Conservation (phyloP, 495 filamentous ascomycete genomes). For the Hypoxylon lienhwacheense region DNA sequence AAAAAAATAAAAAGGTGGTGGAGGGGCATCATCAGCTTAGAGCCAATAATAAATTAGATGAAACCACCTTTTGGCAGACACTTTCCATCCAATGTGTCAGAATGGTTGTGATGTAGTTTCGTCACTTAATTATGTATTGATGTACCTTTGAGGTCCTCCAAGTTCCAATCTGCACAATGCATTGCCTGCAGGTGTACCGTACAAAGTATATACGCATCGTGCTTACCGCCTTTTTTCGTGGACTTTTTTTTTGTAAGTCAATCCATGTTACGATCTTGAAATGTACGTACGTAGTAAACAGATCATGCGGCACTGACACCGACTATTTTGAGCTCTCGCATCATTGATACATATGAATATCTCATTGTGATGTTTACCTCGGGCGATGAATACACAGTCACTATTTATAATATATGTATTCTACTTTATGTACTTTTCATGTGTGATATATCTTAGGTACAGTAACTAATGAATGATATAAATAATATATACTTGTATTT, state of each 20-base stretch:
- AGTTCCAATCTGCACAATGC: conserved; percentile 40
- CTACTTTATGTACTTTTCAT: not conserved
- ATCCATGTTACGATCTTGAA: conserved; percentile 25
- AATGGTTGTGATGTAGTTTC: not conserved
- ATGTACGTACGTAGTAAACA: too few relatives aligned
- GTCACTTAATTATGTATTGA: conserved; percentile 19
- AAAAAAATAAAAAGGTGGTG: not conserved
- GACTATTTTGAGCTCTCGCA: too few relatives aligned
- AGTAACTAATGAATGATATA: not conserved
- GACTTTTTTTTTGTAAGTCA: conserved; percentile 2
- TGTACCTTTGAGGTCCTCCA: conserved; percentile 25
- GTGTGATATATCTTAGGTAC: too few relatives aligned
- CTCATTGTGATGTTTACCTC: conserved; percentile 7
- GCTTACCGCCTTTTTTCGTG: conserved; percentile 42
- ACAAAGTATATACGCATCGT: conserved; percentile 7
- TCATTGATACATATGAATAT: not conserved
- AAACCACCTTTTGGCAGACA: not conserved
- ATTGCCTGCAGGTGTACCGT: conserved; percentile 28
- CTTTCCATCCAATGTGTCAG: conserved; percentile 5
- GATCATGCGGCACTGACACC: conserved; percentile 26
- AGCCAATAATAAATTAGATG: not conserved
- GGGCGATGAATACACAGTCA: conserved; percentile 8
- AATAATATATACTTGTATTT: not conserved
- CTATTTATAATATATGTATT: not conserved
- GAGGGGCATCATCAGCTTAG: not conserved